Conservation (phyloP, 2,329 filamentous ascomycete species). For the Monosporascus sp. region DNA sequence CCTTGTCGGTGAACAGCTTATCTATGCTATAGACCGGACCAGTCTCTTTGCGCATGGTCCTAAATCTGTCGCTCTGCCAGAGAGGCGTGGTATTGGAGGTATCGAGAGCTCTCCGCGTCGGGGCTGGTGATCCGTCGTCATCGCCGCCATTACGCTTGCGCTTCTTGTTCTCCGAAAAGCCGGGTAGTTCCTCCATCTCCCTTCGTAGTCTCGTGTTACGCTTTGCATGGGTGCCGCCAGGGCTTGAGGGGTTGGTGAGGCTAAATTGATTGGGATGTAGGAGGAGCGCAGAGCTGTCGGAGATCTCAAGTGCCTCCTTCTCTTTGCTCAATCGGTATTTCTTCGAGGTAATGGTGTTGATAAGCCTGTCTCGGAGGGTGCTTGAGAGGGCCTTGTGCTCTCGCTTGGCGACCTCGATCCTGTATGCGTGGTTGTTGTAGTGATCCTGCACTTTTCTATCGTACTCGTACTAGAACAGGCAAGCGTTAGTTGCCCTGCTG, state of each 20-base stretch:
- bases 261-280: constrained; percentile 65
- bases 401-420: constrained; percentile 55
- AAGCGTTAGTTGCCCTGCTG: constrained; percentile 12
- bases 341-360: constrained; percentile 60
- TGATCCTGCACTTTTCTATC: constrained; percentile 57
- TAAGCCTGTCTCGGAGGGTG: constrained; percentile 61
- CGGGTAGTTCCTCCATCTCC: constrained; percentile 52
- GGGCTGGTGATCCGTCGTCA: constrained; percentile 58
- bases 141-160: constrained; percentile 54
- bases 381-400: constrained; percentile 55
- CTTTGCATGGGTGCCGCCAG: constrained; percentile 58
- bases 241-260: constrained; percentile 58
- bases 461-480: constrained; percentile 48
- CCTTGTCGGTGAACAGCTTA: constrained; percentile 66
- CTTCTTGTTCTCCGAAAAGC: constrained; percentile 54
- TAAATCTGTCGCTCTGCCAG: constrained; percentile 57
- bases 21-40: constrained; percentile 61
- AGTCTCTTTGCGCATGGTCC: constrained; percentile 47
- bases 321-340: constrained; percentile 60
- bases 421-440: constrained; percentile 54
- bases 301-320: constrained; percentile 63
- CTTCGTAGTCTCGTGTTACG: constrained; percentile 56
- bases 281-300: constrained; percentile 58
- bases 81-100: constrained; percentile 53
- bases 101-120: constrained; percentile 50